Base-by-base conservation (phyloP, 345 rosid genomes). In the Dipteronia sinensis region DNA sequence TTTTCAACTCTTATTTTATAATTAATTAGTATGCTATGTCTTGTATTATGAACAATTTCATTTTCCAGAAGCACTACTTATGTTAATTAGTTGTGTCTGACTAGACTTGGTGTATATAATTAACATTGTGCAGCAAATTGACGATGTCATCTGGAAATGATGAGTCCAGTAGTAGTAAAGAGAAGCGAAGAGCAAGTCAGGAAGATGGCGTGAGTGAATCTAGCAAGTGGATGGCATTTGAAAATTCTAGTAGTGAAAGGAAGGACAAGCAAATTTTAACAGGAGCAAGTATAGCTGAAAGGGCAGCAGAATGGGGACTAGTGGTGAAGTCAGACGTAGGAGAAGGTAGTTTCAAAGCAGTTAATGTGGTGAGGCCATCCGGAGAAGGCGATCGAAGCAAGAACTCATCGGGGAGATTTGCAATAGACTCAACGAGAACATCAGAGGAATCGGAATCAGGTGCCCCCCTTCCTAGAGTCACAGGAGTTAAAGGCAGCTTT, bases 301-400 rank as follows among this genome's bases (percentile, higher is more conserved):
- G 98, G 87, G 76, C 94, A 2, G 97, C 94, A 27, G 98, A 92
- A 79, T 95, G 99, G 99, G 99, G 99, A 49, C 80, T 92, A 8
- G 85, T 84, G 9, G 87, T 92, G 85, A 83, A 73, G 82, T 76
- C 91, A 10, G 89, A 83, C 10, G 74, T 70, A 0, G 91, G 87
- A 55, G 89, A 85, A 71, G 89, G 86, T 29, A 82, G 85, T 74
- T 90, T 90, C 86, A 86, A 84, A 77, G 70, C 88, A 25, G 65
- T 68, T 67, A 22, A 34, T 67, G 44, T 23, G 69, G 49, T 23
- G 69, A 71, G 68, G 69, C 29, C 82, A 10, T 79, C 85, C 0
- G 84, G 83, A 77, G 94, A n/a, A n/a, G n/a, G n/a, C n/a, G n/a
- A n/a, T n/a, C n/a, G n/a, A n/a, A n/a, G n/a, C n/a, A n/a, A 76